These are phyloP conservation scores for Spathaspora arborariae DNA, from an alignment of 805 yeast species.

Conservation along the genomic window DNA sequence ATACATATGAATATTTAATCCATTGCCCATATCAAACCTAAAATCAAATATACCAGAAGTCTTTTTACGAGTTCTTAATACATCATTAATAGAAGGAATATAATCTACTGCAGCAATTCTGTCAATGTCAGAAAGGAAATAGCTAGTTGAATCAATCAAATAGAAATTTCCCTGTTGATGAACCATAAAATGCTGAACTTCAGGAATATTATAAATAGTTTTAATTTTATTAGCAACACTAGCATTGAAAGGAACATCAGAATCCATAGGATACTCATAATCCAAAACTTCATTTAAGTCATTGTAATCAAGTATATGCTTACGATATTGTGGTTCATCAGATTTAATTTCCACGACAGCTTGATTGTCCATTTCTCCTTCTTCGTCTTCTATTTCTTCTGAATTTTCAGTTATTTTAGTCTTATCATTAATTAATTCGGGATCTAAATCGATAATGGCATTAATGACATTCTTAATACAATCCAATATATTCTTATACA, in stretches of 20 bases:
- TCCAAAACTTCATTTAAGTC: slow-evolving; percentile 44
- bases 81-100: slow-evolving; percentile 72
- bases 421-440: slow-evolving; percentile 26
- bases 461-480: slow-evolving; percentile 68
- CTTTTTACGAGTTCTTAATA: slow-evolving; percentile 82
- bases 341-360: slow-evolving; percentile 3
- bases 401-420: slow-evolving; percentile 3
- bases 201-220: slow-evolving; percentile 52
- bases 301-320: slow-evolving; percentile 21
- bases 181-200: slow-evolving; percentile 54
- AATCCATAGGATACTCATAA: slow-evolving; percentile 51
- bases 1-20: slow-evolving; percentile 42
- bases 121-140: slow-evolving; percentile 65
- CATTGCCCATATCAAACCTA: slow-evolving; percentile 65
- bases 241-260: slow-evolving; percentile 49
- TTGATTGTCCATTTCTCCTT: background rate
- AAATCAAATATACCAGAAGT: slow-evolving; percentile 91
- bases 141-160: slow-evolving; percentile 79
- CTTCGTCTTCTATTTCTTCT: slow-evolving; percentile 2
- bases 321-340: slow-evolving; percentile 11
- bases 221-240: slow-evolving; percentile 46
- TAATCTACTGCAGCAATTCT: slow-evolving; percentile 60
- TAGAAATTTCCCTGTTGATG: slow-evolving; percentile 68
- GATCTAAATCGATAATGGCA: slow-evolving; percentile 56
- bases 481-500: slow-evolving; percentile 72